phyloP scores from a whole-genome alignment of 331 rosid species.

The Dryas integrifolia region DNA sequence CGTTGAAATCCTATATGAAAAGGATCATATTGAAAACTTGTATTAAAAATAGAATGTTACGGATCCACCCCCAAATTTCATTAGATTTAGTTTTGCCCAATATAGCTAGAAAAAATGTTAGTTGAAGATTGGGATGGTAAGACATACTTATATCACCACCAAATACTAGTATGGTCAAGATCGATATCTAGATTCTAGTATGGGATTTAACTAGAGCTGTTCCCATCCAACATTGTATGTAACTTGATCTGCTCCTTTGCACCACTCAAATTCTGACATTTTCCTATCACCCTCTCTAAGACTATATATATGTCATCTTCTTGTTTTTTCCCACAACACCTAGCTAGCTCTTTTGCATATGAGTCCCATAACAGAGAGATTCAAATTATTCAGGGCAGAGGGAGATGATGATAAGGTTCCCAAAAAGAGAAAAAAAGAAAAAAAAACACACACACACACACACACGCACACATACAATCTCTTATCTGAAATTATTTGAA shows the following conservation, averaged over 20 bases:
- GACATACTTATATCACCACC: not conserved
- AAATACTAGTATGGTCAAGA: not conserved
- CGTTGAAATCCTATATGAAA: too few relatives aligned
- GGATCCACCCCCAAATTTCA: too few relatives aligned
- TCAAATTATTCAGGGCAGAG: constrained; percentile 21
- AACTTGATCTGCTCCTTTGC: constrained; percentile 6
- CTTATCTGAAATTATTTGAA: constrained; percentile 20
- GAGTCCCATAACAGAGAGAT: constrained; percentile 34
- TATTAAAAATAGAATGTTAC: too few relatives aligned
- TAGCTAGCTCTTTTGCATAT: constrained; percentile 16
- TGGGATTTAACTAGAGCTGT: constrained; percentile 7
- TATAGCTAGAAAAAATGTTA: too few relatives aligned
- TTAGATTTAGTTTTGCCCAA: too few relatives aligned
- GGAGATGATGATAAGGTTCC: constrained; percentile 26
- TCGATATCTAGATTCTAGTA: not conserved
- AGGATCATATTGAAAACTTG: too few relatives aligned
- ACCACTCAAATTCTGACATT: constrained; percentile 29
- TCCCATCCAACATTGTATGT: constrained; percentile 4
- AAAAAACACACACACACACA: not conserved
- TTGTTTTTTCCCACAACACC: constrained; percentile 42
- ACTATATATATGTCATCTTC: constrained; percentile 19
- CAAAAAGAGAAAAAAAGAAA: not conserved
- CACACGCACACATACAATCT: not conserved
- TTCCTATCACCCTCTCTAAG: constrained; percentile 16
- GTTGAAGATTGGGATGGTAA: too few relatives aligned